These are phyloP conservation scores for Alternaria consortialis DNA, from an alignment of 2,329 filamentous ascomycete genomes.

Conservation along the genomic window DNA sequence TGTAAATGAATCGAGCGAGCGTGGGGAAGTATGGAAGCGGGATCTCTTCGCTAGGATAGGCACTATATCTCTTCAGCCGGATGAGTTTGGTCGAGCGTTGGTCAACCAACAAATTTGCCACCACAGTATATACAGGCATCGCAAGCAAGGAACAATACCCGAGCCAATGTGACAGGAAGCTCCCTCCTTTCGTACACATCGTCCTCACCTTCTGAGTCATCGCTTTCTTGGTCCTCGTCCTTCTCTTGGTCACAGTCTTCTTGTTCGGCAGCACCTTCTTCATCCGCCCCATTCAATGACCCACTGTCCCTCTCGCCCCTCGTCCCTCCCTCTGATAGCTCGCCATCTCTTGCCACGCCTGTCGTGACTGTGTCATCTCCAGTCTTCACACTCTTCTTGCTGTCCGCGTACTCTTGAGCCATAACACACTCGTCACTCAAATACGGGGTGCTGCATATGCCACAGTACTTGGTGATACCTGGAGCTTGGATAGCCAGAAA, in stretches of 20 bases:
- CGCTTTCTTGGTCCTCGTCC: slow-evolving; percentile 5
- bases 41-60: neutral
- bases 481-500: slow-evolving; percentile 65
- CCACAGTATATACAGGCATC: slow-evolving; percentile 52
- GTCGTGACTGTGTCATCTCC: slow-evolving; percentile 5
- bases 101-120: slow-evolving; percentile 46
- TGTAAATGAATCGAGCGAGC: neutral
- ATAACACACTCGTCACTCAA: slow-evolving; percentile 55
- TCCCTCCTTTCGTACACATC: slow-evolving; percentile 1
- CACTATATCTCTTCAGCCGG: neutral
- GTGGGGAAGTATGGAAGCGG: neutral
- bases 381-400: neutral
- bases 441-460: slow-evolving; percentile 60
- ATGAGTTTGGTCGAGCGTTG: neutral
- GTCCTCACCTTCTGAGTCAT: neutral
- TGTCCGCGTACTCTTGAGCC: slow-evolving; percentile 29
- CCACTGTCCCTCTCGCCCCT: neutral
- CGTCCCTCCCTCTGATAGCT: neutral
- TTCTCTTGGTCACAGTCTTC: neutral
- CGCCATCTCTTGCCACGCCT: neutral
- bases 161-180: slow-evolving; percentile 35
- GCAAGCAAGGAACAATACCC: slow-evolving; percentile 45
- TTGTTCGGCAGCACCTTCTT: neutral
- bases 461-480: slow-evolving; percentile 63
- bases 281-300: neutral